Conservation (phyloP, 768 basidiomycete genomes). For the Cystoderma amianthinum region DNA sequence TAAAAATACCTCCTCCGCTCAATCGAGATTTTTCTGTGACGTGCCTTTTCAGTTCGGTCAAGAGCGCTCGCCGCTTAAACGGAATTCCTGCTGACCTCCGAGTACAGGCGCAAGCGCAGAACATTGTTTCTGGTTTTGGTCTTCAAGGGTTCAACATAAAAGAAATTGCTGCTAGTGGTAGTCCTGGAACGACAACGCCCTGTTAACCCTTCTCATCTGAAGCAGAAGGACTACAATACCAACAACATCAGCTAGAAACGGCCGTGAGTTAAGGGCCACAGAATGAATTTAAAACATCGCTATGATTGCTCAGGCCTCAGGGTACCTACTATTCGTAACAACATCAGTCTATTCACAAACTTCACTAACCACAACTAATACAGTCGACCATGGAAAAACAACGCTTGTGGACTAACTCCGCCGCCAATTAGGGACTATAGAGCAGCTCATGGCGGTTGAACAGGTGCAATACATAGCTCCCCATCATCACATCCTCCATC, state of each 20-base stretch:
- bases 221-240: too few species aligned
- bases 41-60: too few species aligned
- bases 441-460: constrained; percentile 27
- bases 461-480: constrained; percentile 24
- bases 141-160: too few species aligned
- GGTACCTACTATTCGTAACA: constrained; percentile 4
- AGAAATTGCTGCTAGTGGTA: too few species aligned
- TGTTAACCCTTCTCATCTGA: constrained; percentile 12
- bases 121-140: too few species aligned
- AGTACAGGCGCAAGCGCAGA: too few species aligned
- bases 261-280: constrained; percentile 19
- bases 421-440: constrained; percentile 41
- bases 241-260: too few species aligned
- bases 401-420: constrained; percentile 45
- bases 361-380: too few species aligned
- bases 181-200: background rate
- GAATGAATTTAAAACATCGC: constrained; percentile 40
- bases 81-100: too few species aligned
- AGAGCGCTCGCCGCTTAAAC: too few species aligned
- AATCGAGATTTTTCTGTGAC: too few species aligned
- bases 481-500: constrained; percentile 17
- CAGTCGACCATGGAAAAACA: constrained; percentile 49
- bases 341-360: background rate
- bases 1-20: too few species aligned
- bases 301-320: constrained; percentile 43